These are phyloP conservation scores for Ceratobasidium sp. DNA, from an alignment of 1,284 basidiomycete species.

Conservation along the genomic window DNA sequence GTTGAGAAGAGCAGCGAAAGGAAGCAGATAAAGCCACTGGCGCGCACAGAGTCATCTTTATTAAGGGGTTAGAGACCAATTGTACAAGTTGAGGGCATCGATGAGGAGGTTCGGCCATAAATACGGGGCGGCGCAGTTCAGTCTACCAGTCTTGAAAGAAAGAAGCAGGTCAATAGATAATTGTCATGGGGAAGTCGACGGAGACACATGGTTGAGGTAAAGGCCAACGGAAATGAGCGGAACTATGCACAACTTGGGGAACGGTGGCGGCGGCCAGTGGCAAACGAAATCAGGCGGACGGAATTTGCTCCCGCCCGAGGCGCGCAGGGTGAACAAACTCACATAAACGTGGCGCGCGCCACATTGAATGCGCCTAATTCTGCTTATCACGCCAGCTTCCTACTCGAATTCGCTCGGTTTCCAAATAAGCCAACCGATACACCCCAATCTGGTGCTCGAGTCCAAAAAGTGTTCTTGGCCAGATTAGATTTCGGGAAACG, in stretches of 20 bases:
- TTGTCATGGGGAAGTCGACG: background rate
- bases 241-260: background rate
- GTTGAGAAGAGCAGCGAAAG: constrained; percentile 14
- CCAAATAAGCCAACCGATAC: constrained; percentile 27
- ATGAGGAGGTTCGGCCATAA: constrained; percentile 14
- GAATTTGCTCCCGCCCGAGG: constrained; percentile 22
- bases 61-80: constrained; percentile 34
- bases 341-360: constrained; percentile 41
- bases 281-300: constrained; percentile 21
- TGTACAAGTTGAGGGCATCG: constrained; percentile 4
- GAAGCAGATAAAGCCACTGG: constrained; percentile 31
- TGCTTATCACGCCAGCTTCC: constrained; percentile 2
- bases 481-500: constrained; percentile 21
- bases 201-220: constrained; percentile 9
- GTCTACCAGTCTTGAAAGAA: constrained; percentile 28
- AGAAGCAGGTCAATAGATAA: background rate
- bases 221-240: background rate
- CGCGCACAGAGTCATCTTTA: background rate
- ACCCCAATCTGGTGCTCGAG: constrained; percentile 15
- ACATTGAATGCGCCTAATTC: constrained; percentile 3
- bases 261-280: constrained; percentile 9
- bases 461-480: background rate
- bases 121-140: constrained; percentile 34
- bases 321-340: constrained; percentile 30
- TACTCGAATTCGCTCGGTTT: background rate